A percentile compares a stretch with the other conserved stretches of the same genome.
Conservation (phyloP, 1,284 basidiomycete genomes). For the Irpex sp. region DNA sequence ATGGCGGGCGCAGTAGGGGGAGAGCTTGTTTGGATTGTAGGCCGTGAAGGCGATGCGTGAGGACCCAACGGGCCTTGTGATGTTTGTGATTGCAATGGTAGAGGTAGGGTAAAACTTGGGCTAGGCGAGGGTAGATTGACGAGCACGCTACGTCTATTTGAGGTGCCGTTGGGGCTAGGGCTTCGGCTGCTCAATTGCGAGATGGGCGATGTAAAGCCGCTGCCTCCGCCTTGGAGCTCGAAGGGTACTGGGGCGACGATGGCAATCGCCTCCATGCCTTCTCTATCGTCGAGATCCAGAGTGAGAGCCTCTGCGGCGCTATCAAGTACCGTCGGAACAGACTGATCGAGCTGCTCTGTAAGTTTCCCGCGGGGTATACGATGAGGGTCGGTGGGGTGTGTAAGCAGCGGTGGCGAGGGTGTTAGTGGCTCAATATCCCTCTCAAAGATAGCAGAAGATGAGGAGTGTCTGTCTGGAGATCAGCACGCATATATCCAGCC, state of each 20-base stretch:
- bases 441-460: slow-evolving; percentile 79
- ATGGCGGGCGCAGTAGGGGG: slow-evolving; percentile 23
- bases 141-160: slow-evolving; percentile 27
- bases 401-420: slow-evolving; percentile 39
- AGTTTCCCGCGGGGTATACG: slow-evolving; percentile 65
- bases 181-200: slow-evolving; percentile 62
- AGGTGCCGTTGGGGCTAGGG: slow-evolving; percentile 42
- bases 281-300: slow-evolving; percentile 35
- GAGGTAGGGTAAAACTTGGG: slow-evolving; percentile 23
- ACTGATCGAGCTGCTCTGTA: slow-evolving; percentile 67
- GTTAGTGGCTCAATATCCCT: slow-evolving; percentile 74
- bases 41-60: slow-evolving; percentile 21
- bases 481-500: slow-evolving; percentile 3
- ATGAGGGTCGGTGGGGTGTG: slow-evolving; percentile 57
- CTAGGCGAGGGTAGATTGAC: slow-evolving; percentile 28
- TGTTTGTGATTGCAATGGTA: slow-evolving; percentile 13
- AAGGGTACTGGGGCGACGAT: slow-evolving; percentile 52
- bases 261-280: slow-evolving; percentile 47
- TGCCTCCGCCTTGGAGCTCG: slow-evolving; percentile 30
- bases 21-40: slow-evolving; percentile 20
- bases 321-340: slow-evolving; percentile 74
- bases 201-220: slow-evolving; percentile 63
- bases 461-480: slow-evolving; percentile 52
- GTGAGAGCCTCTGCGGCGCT: slow-evolving; percentile 66
- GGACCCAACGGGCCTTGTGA: slow-evolving; percentile 3